A percentile compares a stretch with the other conserved stretches of the same genome.
Evolutionary conservation across 202 grass and related monocot genomes (phyloP).

Genomic region (Schoenoplectus tabernaemontani): DNA sequence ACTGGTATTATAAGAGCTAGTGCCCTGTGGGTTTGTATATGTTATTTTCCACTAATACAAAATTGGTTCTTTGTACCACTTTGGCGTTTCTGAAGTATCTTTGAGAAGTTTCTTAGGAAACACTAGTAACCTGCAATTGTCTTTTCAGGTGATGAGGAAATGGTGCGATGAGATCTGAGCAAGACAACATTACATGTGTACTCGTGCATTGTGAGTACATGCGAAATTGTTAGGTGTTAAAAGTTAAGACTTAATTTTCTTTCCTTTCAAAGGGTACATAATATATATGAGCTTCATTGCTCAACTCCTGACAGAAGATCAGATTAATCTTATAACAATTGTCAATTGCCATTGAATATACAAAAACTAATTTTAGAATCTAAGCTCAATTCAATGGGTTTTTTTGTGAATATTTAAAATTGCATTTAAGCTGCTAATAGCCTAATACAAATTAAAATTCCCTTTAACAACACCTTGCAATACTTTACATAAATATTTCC

Average conservation of each 20-base stretch:
- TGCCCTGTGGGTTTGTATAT: background rate
- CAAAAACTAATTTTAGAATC: background rate
- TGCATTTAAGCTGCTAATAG: too few relatives aligned
- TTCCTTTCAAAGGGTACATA: background rate
- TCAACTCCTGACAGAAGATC: background rate
- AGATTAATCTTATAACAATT: background rate
- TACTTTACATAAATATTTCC: too few relatives aligned
- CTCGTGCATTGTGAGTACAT: too few relatives aligned
- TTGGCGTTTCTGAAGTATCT: background rate
- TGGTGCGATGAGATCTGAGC: background rate
- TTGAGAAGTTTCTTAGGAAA: background rate
- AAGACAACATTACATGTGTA: too few relatives aligned
- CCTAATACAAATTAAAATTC: too few relatives aligned
- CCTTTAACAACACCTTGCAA: too few relatives aligned
- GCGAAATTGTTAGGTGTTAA: too few relatives aligned
- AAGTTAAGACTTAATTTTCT: too few relatives aligned
- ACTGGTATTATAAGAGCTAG: background rate
- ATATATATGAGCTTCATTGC: background rate
- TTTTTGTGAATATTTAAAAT: too few relatives aligned
- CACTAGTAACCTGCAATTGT: background rate
- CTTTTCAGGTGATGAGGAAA: slow-evolving; percentile 15
- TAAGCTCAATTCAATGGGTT: too few relatives aligned
- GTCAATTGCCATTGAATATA: background rate
- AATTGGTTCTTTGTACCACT: background rate
- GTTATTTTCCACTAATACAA: background rate